Percentiles rank a stretch among this genome's conserved stretches.
Evolutionary conservation across 176 grass and related monocot species (phyloP).

Genomic region (Bolboschoenus planiculmis): DNA sequence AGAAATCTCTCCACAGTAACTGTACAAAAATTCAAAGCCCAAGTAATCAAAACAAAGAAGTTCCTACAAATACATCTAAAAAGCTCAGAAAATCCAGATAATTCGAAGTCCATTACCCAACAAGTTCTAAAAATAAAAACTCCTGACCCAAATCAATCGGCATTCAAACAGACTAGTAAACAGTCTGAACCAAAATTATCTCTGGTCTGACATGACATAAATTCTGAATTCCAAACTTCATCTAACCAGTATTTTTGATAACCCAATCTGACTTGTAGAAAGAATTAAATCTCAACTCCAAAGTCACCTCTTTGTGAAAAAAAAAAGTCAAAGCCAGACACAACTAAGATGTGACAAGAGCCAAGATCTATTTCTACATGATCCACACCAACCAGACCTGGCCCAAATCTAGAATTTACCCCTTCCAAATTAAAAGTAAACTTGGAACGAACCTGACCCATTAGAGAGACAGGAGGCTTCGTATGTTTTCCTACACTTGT

Average conservation of each 20-base stretch:
- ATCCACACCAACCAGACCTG: not conserved
- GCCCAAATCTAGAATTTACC: not conserved
- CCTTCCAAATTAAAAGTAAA: not conserved
- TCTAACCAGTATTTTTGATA: not conserved
- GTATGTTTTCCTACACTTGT: slow-evolving; percentile 51
- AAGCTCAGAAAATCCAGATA: not conserved
- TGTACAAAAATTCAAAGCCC: slow-evolving; percentile 26
- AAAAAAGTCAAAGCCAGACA: not conserved
- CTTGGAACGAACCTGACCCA: slow-evolving; percentile 32
- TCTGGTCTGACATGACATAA: not conserved
- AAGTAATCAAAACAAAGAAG: not conserved
- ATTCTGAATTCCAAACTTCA: not conserved
- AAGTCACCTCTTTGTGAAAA: not conserved
- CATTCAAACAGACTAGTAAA: not conserved
- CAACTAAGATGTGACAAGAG: not conserved
- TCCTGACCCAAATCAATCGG: slow-evolving; percentile 13
- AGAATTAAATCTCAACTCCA: not conserved
- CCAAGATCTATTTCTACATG: not conserved
- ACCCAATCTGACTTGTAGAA: not conserved
- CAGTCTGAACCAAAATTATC: not conserved
- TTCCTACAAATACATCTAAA: not conserved
- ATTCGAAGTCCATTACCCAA: not conserved
- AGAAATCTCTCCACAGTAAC: slow-evolving; percentile 80
- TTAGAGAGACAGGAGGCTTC: slow-evolving; percentile 79
- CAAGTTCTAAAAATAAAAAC: not conserved